Conservation (phyloP, 2,329 filamentous ascomycete genomes). For the Epichloe glyceriae region DNA sequence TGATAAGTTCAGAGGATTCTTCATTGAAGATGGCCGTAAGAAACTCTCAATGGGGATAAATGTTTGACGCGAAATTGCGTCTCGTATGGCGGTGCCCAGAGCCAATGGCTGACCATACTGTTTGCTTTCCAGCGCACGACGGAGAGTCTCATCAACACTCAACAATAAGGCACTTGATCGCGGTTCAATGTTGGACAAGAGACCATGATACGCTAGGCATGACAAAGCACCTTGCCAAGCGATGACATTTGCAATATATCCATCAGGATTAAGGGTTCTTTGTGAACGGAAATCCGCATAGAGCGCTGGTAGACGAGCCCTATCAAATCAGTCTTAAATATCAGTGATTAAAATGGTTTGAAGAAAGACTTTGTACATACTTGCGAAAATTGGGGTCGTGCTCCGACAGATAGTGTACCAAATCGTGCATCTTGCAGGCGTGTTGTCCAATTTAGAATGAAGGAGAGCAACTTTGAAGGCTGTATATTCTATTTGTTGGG, state of each 20-base stretch:
- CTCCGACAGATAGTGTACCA: constrained; percentile 51
- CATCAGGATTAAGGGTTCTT: constrained; percentile 66
- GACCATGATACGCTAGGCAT: constrained; percentile 52
- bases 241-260: constrained; percentile 65
- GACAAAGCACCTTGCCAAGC: constrained; percentile 69
- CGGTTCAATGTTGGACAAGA: constrained; percentile 27
- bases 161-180: constrained; percentile 38
- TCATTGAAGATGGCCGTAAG: constrained; percentile 47
- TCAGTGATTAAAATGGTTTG: not conserved
- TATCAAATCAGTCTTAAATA: constrained; percentile 19
- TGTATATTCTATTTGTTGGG: not conserved
- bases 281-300: constrained; percentile 79
- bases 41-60: constrained; percentile 64
- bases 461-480: not conserved
- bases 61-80: constrained; percentile 55
- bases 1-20: constrained; percentile 60
- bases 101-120: constrained; percentile 74
- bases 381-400: constrained; percentile 49
- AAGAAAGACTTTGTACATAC: constrained; percentile 19
- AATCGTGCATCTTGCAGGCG: constrained; percentile 41
- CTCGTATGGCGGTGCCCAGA: constrained; percentile 62
- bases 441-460: not conserved
- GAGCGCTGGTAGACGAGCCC: constrained; percentile 67
- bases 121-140: constrained; percentile 58
- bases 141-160: constrained; percentile 47